Evolutionary conservation across 805 yeast species (phyloP), one percentile per base, ranked within the genome.

Genomic region (Lipomyces japonicus): DNA sequence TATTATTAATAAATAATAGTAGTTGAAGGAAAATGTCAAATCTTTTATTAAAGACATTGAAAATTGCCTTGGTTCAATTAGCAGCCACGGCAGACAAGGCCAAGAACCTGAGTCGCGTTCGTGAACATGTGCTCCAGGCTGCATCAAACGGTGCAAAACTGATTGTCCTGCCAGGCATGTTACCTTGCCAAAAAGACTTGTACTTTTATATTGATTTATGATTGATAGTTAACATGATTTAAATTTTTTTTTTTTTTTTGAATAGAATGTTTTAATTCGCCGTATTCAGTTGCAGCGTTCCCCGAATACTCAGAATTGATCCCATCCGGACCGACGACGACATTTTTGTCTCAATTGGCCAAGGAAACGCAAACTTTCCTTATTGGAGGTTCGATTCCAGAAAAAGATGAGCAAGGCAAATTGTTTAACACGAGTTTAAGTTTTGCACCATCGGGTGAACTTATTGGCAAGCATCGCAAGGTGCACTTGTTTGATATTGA

Each of bases 341-440:
- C 67, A 45, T 76, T 85, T 31, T 69, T 91, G 43, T 72, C 88
- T 0, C 63, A 66, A 0, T 66, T 88, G 58, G 96, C 97, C n/a
- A 74, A 73, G 50, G 74, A 80, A 51, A 72, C 81, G 14, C 70
- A 72, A 3, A 75, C 88, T 16, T 80, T 75, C 50, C 72, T 91
- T 38, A 77, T 91, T 38, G 97, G 97, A 14, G 98, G 98, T 14
- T 87, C 96, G 0, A 80, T 86, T 58, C 97, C 97, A 1, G 98
- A 93, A 66, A 61, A 76, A 25, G 80, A 74, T 40, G 80, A 75
- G 12, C 71, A 68, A 19, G 79, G 76, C 42, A 79, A 80, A 57
- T 63, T 81, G 25, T 85, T 78, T 75, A 81, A 90, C 71, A 82
- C 95, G 26, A 79, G 86, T 42, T 63, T 87, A 63, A 75, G 95